phyloP scores from a whole-genome alignment of 352 stramenopile genomes.

The Phytophthora sp. region DNA sequence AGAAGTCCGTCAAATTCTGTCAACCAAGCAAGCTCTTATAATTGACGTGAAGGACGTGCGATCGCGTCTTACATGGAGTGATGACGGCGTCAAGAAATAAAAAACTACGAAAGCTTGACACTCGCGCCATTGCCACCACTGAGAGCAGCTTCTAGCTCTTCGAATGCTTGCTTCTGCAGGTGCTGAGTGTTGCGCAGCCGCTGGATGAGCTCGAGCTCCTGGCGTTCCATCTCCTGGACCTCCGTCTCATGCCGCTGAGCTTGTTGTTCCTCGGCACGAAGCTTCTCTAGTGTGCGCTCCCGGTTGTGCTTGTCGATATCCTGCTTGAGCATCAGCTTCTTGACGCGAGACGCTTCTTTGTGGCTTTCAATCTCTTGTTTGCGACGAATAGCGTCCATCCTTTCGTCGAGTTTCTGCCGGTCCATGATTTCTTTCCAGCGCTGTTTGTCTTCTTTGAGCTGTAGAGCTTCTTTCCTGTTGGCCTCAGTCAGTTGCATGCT shows the following conservation, averaged over 20 bases:
- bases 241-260: constrained; percentile 64
- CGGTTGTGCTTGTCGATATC: constrained; percentile 78
- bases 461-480: constrained; percentile 62
- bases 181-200: constrained; percentile 84
- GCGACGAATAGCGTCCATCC: constrained; percentile 66
- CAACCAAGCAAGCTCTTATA: constrained; percentile 38
- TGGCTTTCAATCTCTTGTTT: constrained; percentile 75
- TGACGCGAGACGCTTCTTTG: constrained; percentile 68
- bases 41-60: constrained; percentile 24
- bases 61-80: constrained; percentile 34
- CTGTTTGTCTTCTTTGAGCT: constrained; percentile 88
- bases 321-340: constrained; percentile 72
- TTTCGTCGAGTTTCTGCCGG: constrained; percentile 67
- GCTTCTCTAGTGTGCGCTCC: constrained; percentile 64
- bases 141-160: constrained; percentile 82
- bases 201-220: constrained; percentile 85
- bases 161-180: constrained; percentile 84
- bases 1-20: background rate
- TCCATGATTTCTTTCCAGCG: constrained; percentile 76
- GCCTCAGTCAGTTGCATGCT: constrained; percentile 72
- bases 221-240: constrained; percentile 82
- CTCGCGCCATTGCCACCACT: constrained; percentile 40
- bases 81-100: constrained; percentile 6
- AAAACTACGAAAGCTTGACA: constrained; percentile 16
- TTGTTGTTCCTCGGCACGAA: constrained; percentile 71